Percentiles rank a stretch among this genome's conserved stretches.
These are phyloP conservation scores for Decorospora gaudefroyi DNA, from an alignment of 2,329 filamentous ascomycete species.

Conservation along the genomic window DNA sequence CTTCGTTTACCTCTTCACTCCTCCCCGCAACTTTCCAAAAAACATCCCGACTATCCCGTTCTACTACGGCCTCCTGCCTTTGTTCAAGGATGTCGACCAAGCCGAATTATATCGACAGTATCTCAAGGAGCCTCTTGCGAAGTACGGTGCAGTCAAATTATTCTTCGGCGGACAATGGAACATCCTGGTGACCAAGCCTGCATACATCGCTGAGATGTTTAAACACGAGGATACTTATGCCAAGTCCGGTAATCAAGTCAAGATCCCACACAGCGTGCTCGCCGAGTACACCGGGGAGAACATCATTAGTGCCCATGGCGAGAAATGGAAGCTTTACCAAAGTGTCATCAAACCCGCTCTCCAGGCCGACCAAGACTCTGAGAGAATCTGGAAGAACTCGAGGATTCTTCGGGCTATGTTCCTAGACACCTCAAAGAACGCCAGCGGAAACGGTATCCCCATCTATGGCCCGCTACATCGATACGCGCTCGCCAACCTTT, in stretches of 20 bases:
- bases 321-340: slow-evolving; percentile 40
- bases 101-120: slow-evolving; percentile 49
- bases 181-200: slow-evolving; percentile 53
- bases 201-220: slow-evolving; percentile 50
- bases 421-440: slow-evolving; percentile 32
- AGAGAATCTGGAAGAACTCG: slow-evolving; percentile 31
- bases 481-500: slow-evolving; percentile 47
- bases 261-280: slow-evolving; percentile 40
- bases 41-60: slow-evolving; percentile 54
- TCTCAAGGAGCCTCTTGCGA: slow-evolving; percentile 47
- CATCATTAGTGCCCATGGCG: slow-evolving; percentile 41
- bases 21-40: slow-evolving; percentile 34
- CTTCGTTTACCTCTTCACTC: slow-evolving; percentile 33
- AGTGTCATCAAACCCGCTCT: slow-evolving; percentile 40
- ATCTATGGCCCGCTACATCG: slow-evolving; percentile 46
- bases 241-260: slow-evolving; percentile 41
- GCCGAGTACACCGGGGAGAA: slow-evolving; percentile 43
- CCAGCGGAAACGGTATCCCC: slow-evolving; percentile 24
- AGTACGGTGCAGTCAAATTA: slow-evolving; percentile 55
- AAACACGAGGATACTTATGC: slow-evolving; percentile 39
- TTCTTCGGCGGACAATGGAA: slow-evolving; percentile 58
- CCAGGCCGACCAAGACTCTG: slow-evolving; percentile 33
- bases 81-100: slow-evolving; percentile 53
- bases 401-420: slow-evolving; percentile 35
- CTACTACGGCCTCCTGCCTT: slow-evolving; percentile 51